Conservation (phyloP, 1,284 basidiomycete species). For the Moesziomyces sp. region DNA sequence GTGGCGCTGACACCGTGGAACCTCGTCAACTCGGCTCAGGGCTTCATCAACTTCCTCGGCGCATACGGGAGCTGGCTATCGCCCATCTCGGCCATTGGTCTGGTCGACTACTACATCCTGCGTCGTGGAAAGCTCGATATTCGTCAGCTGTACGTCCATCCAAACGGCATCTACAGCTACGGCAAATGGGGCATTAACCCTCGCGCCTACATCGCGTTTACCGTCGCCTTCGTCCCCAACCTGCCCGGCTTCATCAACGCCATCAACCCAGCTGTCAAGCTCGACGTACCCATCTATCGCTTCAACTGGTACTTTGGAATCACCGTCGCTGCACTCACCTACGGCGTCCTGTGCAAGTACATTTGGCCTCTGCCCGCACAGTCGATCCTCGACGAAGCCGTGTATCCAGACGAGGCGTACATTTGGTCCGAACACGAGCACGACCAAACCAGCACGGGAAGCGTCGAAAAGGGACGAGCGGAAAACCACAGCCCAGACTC, state of each 20-base stretch:
- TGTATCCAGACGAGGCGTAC: constrained; percentile 29
- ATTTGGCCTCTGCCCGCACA: constrained; percentile 23
- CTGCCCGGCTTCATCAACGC: constrained; percentile 38
- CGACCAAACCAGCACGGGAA: not conserved
- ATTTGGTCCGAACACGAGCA: constrained; percentile 14
- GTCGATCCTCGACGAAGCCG: constrained; percentile 19
- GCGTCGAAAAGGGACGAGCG: constrained; percentile 1
- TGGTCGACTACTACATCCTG: constrained; percentile 29
- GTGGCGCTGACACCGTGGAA: constrained; percentile 30
- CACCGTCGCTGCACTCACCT: constrained; percentile 10
- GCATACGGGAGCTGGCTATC: constrained; percentile 32
- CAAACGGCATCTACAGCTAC: constrained; percentile 26
- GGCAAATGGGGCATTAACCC: constrained; percentile 16
- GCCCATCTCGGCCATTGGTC: constrained; percentile 18
- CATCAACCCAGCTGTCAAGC: constrained; percentile 20
- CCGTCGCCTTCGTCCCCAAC: constrained; percentile 25
- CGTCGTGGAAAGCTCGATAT: constrained; percentile 17
- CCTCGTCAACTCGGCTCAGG: constrained; percentile 18
- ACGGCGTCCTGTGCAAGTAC: constrained; percentile 20
- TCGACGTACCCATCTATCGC: constrained; percentile 27
- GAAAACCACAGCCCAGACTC: not conserved
- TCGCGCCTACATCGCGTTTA: constrained; percentile 30
- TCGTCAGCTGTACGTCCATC: constrained; percentile 29
- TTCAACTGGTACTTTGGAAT: constrained; percentile 42
- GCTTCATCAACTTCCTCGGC: constrained; percentile 36